phyloP scores from a whole-genome alignment of 78 protist genomes.

The Dictyostelium citrinum region DNA sequence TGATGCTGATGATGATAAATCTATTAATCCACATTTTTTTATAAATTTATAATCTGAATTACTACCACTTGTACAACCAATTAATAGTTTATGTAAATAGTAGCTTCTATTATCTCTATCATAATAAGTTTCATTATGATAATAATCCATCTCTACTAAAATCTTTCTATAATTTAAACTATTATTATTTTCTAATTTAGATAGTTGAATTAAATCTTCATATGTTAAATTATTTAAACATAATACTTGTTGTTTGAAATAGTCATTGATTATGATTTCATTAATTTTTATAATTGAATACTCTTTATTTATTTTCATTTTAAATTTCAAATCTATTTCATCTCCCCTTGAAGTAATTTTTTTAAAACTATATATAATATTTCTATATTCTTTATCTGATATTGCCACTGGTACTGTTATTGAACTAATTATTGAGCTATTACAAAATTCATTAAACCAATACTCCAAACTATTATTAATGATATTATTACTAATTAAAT shows the following conservation, averaged over 20 bases:
- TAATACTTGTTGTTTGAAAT: neutral
- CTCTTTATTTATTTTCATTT: neutral
- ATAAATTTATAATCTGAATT: neutral
- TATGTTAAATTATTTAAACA: neutral
- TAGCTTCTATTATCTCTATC: too few relatives aligned
- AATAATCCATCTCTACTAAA: neutral
- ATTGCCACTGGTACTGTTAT: too few relatives aligned
- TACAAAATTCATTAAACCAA: too few relatives aligned
- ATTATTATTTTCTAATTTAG: neutral
- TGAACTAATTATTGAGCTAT: too few relatives aligned
- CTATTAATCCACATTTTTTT: neutral
- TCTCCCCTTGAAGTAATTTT: too few relatives aligned
- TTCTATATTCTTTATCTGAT: too few relatives aligned
- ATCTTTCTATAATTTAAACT: neutral
- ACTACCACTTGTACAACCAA: too few relatives aligned
- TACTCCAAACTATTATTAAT: neutral
- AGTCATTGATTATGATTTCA: neutral
- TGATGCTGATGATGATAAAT: neutral
- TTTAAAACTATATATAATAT: neutral
- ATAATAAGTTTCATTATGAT: too few relatives aligned
- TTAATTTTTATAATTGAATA: neutral
- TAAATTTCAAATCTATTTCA: neutral
- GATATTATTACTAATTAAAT: neutral
- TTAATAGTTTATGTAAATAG: too few relatives aligned
- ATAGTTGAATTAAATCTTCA: neutral